phyloP scores from a whole-genome alignment of 768 basidiomycete genomes.

The Suillus subluteus region DNA sequence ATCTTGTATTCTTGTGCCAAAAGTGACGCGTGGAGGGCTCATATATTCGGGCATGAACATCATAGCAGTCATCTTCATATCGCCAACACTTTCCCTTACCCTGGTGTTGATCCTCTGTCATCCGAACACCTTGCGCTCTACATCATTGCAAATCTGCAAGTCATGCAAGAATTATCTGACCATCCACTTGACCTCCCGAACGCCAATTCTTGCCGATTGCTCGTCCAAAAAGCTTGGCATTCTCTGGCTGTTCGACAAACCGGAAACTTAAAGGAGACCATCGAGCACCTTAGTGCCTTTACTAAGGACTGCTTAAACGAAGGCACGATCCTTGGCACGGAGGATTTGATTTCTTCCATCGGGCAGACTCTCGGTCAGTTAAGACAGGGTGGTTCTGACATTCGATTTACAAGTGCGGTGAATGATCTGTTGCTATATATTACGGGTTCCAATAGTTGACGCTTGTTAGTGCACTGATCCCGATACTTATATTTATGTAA shows the following conservation, averaged over 20 bases:
- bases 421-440: background rate
- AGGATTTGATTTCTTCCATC: background rate
- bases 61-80: background rate
- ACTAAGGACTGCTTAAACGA: background rate
- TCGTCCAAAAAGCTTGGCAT: background rate
- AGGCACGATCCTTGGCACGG: background rate
- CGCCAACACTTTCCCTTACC: constrained; percentile 11
- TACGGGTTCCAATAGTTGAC: background rate
- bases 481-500: background rate
- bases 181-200: background rate
- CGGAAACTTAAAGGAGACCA: background rate
- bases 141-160: constrained; percentile 4
- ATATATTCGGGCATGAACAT: constrained; percentile 7
- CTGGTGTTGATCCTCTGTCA: background rate
- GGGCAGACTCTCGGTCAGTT: background rate
- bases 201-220: background rate
- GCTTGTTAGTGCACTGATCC: background rate
- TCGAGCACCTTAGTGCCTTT: background rate
- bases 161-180: background rate
- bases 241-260: background rate
- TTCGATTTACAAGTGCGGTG: background rate
- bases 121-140: constrained; percentile 13
- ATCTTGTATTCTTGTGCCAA: constrained; percentile 7
- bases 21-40: constrained; percentile 2
- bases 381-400: background rate